These are phyloP conservation scores for Arachis hypogaea DNA, from an alignment of 306 rosid genomes.

Conservation along the genomic window DNA sequence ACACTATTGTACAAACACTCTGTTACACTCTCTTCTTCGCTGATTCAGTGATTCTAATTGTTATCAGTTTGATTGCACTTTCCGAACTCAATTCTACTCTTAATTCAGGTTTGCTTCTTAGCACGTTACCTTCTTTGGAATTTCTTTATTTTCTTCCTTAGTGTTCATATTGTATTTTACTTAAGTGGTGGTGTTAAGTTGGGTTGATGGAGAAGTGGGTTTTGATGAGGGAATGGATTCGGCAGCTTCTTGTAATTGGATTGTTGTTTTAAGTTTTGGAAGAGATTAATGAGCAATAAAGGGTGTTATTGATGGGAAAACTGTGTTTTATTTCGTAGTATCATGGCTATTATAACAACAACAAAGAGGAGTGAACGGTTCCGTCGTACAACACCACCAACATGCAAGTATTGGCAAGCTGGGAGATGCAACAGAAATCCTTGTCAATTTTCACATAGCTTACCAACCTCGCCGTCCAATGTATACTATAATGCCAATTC, in stretches of 20 bases:
- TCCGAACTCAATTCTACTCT: neutral
- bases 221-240: neutral
- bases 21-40: no score
- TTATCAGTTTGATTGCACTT: neutral
- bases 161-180: neutral
- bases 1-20: no score
- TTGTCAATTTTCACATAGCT: slow-evolving; percentile 23
- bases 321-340: neutral
- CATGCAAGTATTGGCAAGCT: slow-evolving; percentile 24
- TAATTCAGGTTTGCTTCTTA: neutral
- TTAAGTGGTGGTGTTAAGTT: neutral
- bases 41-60: neutral
- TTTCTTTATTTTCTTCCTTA: no score
- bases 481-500: neutral
- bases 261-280: neutral
- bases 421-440: slow-evolving; percentile 38
- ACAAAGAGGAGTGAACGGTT: neutral
- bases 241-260: neutral
- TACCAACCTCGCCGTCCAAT: neutral
- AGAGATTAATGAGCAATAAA: neutral
- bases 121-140: neutral
- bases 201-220: neutral
- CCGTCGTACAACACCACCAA: neutral
- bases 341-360: neutral
- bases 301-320: neutral